These are phyloP conservation scores for Penicillium sp. DNA, from an alignment of 2,329 filamentous ascomycete species.

Conservation along the genomic window DNA sequence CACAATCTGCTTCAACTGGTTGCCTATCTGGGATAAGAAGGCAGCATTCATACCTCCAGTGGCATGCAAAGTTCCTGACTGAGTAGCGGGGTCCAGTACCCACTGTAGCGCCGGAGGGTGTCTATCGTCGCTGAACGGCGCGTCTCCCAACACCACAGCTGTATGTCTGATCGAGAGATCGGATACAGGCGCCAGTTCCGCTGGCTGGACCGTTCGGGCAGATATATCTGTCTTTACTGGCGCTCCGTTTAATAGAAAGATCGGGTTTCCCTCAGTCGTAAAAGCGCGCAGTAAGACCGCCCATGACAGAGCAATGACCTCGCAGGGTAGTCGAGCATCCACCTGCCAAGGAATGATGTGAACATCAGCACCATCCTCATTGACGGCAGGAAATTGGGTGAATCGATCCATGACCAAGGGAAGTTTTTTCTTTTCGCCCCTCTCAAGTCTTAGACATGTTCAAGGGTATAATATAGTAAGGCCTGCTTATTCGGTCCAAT, in stretches of 20 bases:
- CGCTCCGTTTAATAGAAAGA: slow-evolving; percentile 29
- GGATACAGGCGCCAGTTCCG: slow-evolving; percentile 13
- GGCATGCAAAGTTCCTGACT: slow-evolving; percentile 27
- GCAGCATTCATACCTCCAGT: slow-evolving; percentile 21
- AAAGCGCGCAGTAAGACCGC: slow-evolving; percentile 29
- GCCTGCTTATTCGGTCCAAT: slow-evolving; percentile 19
- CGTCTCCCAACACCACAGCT: slow-evolving; percentile 24
- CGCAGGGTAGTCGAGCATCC: slow-evolving; percentile 17
- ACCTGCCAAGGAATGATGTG: slow-evolving; percentile 18
- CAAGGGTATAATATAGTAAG: slow-evolving; percentile 18
- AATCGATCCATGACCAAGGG: slow-evolving; percentile 23
- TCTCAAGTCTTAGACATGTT: slow-evolving; percentile 12
- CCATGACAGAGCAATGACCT: slow-evolving; percentile 29
- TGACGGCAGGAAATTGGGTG: slow-evolving; percentile 23
- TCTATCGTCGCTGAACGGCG: slow-evolving; percentile 2
- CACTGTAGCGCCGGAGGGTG: slow-evolving; percentile 23
- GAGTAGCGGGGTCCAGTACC: slow-evolving; percentile 21
- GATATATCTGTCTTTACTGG: slow-evolving; percentile 29
- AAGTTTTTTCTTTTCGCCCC: background rate
- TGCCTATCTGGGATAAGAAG: slow-evolving; percentile 29
- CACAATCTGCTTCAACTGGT: slow-evolving; percentile 29
- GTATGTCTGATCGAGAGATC: slow-evolving; percentile 21
- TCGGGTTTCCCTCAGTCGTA: slow-evolving; percentile 33
- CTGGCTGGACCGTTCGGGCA: slow-evolving; percentile 16
- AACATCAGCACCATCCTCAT: slow-evolving; percentile 14